Evolutionary conservation across 1,284 basidiomycete genomes (phyloP), one percentile per base, ranked within the genome.

Genomic region (Athelia psychrophila): DNA sequence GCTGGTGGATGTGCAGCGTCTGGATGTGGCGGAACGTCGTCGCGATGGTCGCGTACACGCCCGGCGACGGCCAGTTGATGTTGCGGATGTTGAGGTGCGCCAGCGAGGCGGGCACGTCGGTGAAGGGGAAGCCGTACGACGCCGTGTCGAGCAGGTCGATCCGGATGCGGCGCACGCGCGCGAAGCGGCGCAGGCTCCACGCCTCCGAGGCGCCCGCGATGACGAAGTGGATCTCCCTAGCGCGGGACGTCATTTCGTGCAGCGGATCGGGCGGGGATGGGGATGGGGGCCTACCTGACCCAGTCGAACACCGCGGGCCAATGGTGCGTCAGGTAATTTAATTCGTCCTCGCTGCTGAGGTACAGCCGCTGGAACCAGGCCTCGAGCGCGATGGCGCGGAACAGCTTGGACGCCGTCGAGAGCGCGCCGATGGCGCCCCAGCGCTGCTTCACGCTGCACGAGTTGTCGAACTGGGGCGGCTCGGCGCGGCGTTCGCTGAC

Each of bases 321-420:
- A 13, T 42, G 24, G 3, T 50, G 4, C 12, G 36, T 18, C 1
- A 20, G 4, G 6, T 6, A 30, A 13, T 30, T 13, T 5, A 58
- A 15, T 22, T 59, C 56, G 12, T 16, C 13, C 27, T 51, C 49
- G 3, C 49, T 32, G 35, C 9, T 48, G 12, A 56, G 25, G 44
- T 49, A 50, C 32, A 61, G 22, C 8, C 52, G 46, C 13, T 48
- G 55, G 42, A 60, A 61, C 60, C 60, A 61, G 12, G 55, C 53
- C 46, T 59, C 60, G 15, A 61, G 44, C 8, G 53, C 49, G 33
- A 61, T 49, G 2, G 47, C 45, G 42, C 60, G 50, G 42, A 53
- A 57, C 16, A 50, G 36, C 38, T 47, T 52, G 47, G 50, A 61
- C 10, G 51, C 51, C 6, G 48, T 30, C 1, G 60, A 53, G 42